Conservation (phyloP, 208 protist genomes). For the Endotrypanum monterogeii region DNA sequence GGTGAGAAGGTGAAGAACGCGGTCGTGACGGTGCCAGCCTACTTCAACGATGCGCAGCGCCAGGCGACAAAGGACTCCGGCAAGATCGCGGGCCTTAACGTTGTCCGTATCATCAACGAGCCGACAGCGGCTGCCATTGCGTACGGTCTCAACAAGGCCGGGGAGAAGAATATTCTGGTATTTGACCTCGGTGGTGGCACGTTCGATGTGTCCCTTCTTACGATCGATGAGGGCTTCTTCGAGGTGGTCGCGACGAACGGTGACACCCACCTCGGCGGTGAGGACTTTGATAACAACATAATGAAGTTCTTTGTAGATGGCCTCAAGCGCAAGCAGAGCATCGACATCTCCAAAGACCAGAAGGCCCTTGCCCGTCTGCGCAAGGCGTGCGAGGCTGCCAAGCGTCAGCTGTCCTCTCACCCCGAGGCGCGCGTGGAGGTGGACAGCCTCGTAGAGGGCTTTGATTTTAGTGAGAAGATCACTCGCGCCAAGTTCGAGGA, state of each 20-base stretch:
- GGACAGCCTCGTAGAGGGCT: slow-evolving; percentile 96
- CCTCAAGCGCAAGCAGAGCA: slow-evolving; percentile 90
- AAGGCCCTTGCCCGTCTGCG: slow-evolving; percentile 80
- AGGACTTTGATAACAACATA: slow-evolving; percentile 99
- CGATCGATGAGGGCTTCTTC: slow-evolving; percentile 99
- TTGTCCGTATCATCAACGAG: slow-evolving; percentile 99
- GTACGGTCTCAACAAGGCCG: slow-evolving; percentile 98
- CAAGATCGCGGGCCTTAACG: slow-evolving; percentile 96
- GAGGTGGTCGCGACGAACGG: slow-evolving; percentile 99
- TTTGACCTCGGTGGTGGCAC: slow-evolving; percentile 99
- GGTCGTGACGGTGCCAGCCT: slow-evolving; percentile 99
- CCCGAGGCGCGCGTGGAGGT: slow-evolving; percentile 96
- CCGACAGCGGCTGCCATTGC: slow-evolving; percentile 99
- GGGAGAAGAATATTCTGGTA: slow-evolving; percentile 94
- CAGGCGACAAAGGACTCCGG: slow-evolving; percentile 99
- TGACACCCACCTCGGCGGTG: slow-evolving; percentile 99
- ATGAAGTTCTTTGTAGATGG: slow-evolving; percentile 97
- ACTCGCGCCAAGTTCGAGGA: slow-evolving; percentile 99
- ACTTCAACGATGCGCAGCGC: slow-evolving; percentile 99
- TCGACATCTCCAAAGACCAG: slow-evolving; percentile 76
- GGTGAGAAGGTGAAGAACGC: slow-evolving; percentile 94
- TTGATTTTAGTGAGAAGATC: slow-evolving; percentile 97
- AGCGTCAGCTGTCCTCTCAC: slow-evolving; percentile 97
- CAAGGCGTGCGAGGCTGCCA: slow-evolving; percentile 94
- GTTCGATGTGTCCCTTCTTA: slow-evolving; percentile 99